Base-by-base conservation (phyloP, 805 yeast genomes). In the Metschnikowia amazonensis region DNA sequence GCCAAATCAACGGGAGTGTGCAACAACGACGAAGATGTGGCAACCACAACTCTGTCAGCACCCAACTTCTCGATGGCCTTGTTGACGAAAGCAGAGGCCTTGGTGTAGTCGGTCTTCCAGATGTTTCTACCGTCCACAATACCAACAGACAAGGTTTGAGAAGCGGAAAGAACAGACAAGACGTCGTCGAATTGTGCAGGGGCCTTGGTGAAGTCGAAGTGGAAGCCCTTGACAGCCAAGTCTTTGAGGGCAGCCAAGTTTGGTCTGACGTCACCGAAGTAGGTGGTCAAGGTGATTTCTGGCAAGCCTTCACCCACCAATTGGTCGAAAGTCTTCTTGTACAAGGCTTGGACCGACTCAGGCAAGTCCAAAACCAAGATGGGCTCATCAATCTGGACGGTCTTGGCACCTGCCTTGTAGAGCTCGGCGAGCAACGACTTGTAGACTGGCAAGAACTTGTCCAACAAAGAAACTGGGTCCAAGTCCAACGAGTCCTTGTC, bases 211-310 rank as follows among this genome's bases (percentile, higher is more conserved):
- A 89, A 88, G 78, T 94, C 99, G 67, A 86, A 87, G 81, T 94
- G 99, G 86, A 84, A 80, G 72, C 95, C 97, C 58, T 90, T 76
- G 60, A 94, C 96, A 63, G 97, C 95, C 69, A 94, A 81, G 59
- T 80, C 84, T 78, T 85, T 82, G 75, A 94, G 78, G 60, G 97
- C 90, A 57, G 74, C 76, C 67, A 90, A 75, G 87, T 94, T 94
- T 76, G 98, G 98, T 76, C 89, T 85, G 63, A 88, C 97, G 65
- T 95, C 96, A 79, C 99, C 99, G 70, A 94, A 94, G 83, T 94
- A 94, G 63, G 98, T 76, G 66, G 98, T 80, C 64, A 94, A 71
- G 60, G 84, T 74, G 60, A 94, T 72, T 71, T 86, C 82, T 71
- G 96, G 96, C 61, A 84, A 68, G 49, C 68, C 66, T 61, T 76